phyloP scores from a whole-genome alignment of 2,329 filamentous ascomycete species.

The Colletotrichum musae region DNA sequence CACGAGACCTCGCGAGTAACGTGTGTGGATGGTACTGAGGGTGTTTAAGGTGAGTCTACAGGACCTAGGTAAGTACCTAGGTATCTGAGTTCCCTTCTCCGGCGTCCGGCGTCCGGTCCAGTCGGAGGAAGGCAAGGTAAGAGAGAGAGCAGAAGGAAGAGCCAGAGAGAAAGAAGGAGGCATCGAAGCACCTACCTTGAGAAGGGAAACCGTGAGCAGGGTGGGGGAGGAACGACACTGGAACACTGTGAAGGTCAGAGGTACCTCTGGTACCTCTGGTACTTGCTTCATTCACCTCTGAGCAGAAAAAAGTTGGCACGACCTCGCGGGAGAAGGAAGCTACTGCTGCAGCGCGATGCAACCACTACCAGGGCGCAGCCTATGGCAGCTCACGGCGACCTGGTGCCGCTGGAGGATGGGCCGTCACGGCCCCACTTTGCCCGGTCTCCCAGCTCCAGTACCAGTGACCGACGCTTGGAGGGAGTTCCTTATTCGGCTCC shows the following conservation, averaged over 20 bases:
- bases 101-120: too few species aligned
- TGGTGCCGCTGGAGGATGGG: conserved; percentile 13
- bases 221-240: neutral
- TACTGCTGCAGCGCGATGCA: conserved; percentile 36
- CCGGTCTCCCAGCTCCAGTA: conserved; percentile 14
- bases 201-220: neutral
- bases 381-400: conserved; percentile 12
- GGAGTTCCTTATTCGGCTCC: conserved; percentile 31
- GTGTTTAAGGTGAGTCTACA: too few species aligned
- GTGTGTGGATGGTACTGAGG: too few species aligned
- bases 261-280: neutral
- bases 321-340: conserved; percentile 35
- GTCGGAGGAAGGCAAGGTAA: too few species aligned
- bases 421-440: conserved; percentile 21
- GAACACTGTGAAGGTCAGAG: too few species aligned
- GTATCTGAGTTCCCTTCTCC: too few species aligned
- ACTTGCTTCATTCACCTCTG: neutral
- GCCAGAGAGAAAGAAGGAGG: too few species aligned
- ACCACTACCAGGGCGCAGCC: conserved; percentile 27
- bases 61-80: too few species aligned
- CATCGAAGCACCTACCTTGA: neutral
- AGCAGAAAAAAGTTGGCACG: conserved; percentile 36
- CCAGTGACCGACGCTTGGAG: neutral
- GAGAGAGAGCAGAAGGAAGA: too few species aligned
- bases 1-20: too few species aligned